Evolutionary conservation across 345 rosid genomes (phyloP), one percentile per base, ranked within the genome.

Genomic region (Camelina hispida): DNA sequence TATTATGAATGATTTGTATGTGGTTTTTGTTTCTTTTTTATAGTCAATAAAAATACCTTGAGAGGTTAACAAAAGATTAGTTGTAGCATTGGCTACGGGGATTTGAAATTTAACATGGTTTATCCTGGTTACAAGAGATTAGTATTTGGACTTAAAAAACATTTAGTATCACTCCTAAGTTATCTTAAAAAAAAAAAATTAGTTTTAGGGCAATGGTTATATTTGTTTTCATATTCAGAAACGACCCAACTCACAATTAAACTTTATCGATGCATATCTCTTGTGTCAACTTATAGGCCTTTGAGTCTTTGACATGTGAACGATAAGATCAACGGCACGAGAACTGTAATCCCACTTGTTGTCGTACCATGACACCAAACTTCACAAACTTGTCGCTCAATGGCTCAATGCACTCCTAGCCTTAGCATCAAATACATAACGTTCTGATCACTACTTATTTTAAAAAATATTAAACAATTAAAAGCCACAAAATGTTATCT

Each of bases 301-400:
- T 82, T 3, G 89, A 76, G 74, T 43, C 54, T 80, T 82, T 3
- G 89, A 76, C 72, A 84, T 83, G 75, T 88, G 90, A 32, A 23
- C 52, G n/a, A 87, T 79, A 77, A 90, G 67, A 82, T 90, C 96
- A 1, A 90, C 75, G 2, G 88, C 93, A 38, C 96, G 93, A 40
- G 88, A 7, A 38, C 93, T 91, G 93, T 91, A 89, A 57, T 89
- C 97, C 89, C 83, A 81, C 44, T 89, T 95, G 15, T 91, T 89
- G 86, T 91, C 97, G 35, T 89, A 89, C 97, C 97, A 89, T 1
- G 89, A 10, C 50, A 91, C 82, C 55, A 91, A 57, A 22, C 77
- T 91, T 91, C 58, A 69, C 85, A 68, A 87, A 91, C 0, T 78
- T 81, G 1, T 85, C 79, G 13, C 71, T 91, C 87, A 91, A 65